Evolutionary conservation across 176 grass and related monocot genomes (phyloP), one percentile per base, ranked within the genome.

Genomic region (Rhipidocladum racemiflorum): DNA sequence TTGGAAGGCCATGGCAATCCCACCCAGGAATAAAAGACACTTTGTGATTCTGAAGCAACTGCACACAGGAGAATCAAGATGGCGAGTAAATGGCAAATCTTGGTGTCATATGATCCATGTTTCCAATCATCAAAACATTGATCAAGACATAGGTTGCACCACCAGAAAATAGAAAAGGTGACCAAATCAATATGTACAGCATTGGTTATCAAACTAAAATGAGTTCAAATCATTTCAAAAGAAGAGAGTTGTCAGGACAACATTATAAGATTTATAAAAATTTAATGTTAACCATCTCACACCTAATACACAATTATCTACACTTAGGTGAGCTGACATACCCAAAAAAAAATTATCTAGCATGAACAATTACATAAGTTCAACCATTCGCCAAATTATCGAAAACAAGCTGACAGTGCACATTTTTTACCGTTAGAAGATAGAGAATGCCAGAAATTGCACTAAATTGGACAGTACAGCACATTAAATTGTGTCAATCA

Each of bases 1-100:
- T 98, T 60, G 95, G 95, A 84, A 98, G 92, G 40, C 95, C 95
- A 48, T 98, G 95, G 78, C 95, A 98, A 76, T 98, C 95, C 95
- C 95, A 98, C 42, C 95, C 95, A 80, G 95, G 95, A 91, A 98
- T 63, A 85, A 94, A 98, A 68, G 79, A 85, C 23, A 98, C 88
- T 87, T 93, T 95, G 81, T 93, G 79, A 79, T 98, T 98, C 78
- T 89, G 90, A 92, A 98, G 92, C 74, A 98, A 76, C 95, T 97
- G 90, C 65, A 50, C 7, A 73, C 14, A 84, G 46, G 75, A 73
- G 4, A 13, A 66, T 81, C 44, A 79, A 28, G 36, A 81, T 17
- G 20, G 5, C 13, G 15, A 53, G 53, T 24, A 65, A 53, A 83
- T 39, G 36, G 55, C 0, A 83, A 74, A 83, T 21, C 50, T 28